These are phyloP conservation scores for Hygrocybe coccinea DNA, from an alignment of 768 basidiomycete species.

Conservation along the genomic window DNA sequence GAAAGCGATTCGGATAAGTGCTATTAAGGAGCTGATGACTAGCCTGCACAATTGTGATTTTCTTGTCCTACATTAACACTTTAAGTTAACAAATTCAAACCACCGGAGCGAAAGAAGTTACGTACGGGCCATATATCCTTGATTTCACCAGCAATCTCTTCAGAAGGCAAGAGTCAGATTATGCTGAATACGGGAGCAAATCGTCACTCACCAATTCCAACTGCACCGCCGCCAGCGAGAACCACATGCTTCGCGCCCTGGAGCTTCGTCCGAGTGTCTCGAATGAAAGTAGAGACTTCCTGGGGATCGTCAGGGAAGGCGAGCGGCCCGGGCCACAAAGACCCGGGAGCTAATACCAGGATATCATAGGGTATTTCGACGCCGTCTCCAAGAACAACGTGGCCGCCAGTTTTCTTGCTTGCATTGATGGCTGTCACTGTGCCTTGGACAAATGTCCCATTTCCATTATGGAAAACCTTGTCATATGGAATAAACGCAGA, in stretches of 20 bases:
- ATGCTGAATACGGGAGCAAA: slow-evolving; percentile 8
- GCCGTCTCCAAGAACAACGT: slow-evolving; percentile 47
- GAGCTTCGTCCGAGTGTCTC: slow-evolving; percentile 32
- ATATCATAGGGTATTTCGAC: slow-evolving; percentile 47
- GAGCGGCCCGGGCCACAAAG: slow-evolving; percentile 47
- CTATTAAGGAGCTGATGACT: slow-evolving; percentile 50
- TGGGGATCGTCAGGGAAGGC: slow-evolving; percentile 37
- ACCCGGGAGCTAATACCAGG: slow-evolving; percentile 59
- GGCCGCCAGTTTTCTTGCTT: slow-evolving; percentile 31
- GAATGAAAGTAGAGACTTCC: slow-evolving; percentile 24
- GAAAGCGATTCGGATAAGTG: slow-evolving; percentile 50
- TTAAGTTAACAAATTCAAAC: not conserved
- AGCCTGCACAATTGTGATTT: slow-evolving; percentile 59
- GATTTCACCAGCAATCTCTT: slow-evolving; percentile 43
- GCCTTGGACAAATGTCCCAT: slow-evolving; percentile 43
- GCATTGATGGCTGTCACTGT: slow-evolving; percentile 31
- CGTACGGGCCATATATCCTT: slow-evolving; percentile 38
- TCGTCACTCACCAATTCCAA: slow-evolving; percentile 41
- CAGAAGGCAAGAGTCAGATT: slow-evolving; percentile 5
- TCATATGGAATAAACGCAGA: slow-evolving; percentile 48
- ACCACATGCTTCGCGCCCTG: slow-evolving; percentile 41
- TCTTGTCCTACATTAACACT: slow-evolving; percentile 31
- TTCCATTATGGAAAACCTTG: slow-evolving; percentile 42
- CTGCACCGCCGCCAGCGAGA: slow-evolving; percentile 53
- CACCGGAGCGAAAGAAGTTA: slow-evolving; percentile 1